Evolutionary conservation across 169 alveolate genomes (phyloP).

Genomic region (Plasmodium reichenowi): DNA sequence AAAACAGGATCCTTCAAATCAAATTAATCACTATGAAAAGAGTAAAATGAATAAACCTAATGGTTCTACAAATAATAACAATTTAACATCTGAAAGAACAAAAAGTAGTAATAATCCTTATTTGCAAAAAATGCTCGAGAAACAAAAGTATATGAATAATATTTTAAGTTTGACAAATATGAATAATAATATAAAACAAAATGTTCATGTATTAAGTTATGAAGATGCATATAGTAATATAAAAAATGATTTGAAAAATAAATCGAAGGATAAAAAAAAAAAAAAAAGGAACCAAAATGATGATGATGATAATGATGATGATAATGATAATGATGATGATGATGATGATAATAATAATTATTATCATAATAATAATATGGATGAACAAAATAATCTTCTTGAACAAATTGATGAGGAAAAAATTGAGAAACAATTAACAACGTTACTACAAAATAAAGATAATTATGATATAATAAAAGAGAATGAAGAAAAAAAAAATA

Average conservation of each 20-base stretch:
- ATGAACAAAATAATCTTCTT: not conserved
- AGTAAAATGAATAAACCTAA: not conserved
- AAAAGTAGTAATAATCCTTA: conserved; percentile 9
- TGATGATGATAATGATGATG: not conserved
- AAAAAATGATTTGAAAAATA: not conserved
- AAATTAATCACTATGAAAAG: not conserved
- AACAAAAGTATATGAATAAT: conserved; percentile 13
- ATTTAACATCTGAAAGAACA: not conserved
- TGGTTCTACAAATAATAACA: not conserved
- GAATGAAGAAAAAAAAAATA: not conserved
- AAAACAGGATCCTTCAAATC: not conserved
- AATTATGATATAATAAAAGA: not conserved
- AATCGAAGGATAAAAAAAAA: not conserved
- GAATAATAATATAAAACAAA: conserved; percentile 36
- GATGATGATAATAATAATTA: not conserved
- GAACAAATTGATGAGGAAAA: conserved; percentile 25
- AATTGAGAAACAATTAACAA: conserved; percentile 23
- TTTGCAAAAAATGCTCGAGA: conserved; percentile 59
- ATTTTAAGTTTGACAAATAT: conserved; percentile 35
- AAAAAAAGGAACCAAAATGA: conserved; percentile 8
- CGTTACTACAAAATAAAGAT: conserved; percentile 19
- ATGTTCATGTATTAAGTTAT: conserved; percentile 29
- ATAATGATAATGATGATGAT: not conserved
- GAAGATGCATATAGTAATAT: conserved; percentile 32
- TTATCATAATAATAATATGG: not conserved